Base-by-base conservation (phyloP, 2,329 filamentous ascomycete species). In the Delphinella strobiligena region DNA sequence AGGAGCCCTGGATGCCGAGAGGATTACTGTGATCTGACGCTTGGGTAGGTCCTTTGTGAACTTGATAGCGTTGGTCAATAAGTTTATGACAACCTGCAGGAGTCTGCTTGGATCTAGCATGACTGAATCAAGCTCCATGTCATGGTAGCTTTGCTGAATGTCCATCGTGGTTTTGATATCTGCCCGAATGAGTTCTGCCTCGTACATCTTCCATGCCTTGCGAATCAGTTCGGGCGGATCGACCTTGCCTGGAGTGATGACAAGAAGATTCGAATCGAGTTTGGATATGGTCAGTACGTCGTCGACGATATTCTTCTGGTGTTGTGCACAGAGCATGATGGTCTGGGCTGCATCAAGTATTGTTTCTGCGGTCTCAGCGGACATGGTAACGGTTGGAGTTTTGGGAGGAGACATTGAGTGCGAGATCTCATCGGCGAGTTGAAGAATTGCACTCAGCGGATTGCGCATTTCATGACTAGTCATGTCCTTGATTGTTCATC, bases 41-140 rank as follows among this genome's bases (percentile, higher is more conserved):
- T 8, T 40, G 4, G 33, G 38, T 4, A 24, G 30, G 8, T 42
- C 31, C 34, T 62, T 58, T 1, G 64, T 65, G 46, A 68, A 68
- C 39, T 68, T 68, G 51, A 68, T 64, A 1, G 61, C 58, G 34
- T 67, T 67, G 5, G 63, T 66, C 12, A 67, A 53, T 1, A 67
- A 52, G 35, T 59, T 59, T 43, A 60, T 59, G 32, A 62, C 54
- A 7, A 68, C 60, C 33, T 68, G 64, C 1, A 64, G 57, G 5
- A 67, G 51, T 24, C 64, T 54, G 31, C 58, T 62, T 0, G 63
- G 59, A 43, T 68, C 65, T 0, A 67, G 47, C 14, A 60, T 52
- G 3, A 67, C 51, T 42, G 59, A 54, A 18, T 42, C 24, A 5
- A 67, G 52, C 2, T 44, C 45, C 4, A 66, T 46, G 4, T 56